Conservation (phyloP, 306 rosid genomes). For the Inga oerstediana region DNA sequence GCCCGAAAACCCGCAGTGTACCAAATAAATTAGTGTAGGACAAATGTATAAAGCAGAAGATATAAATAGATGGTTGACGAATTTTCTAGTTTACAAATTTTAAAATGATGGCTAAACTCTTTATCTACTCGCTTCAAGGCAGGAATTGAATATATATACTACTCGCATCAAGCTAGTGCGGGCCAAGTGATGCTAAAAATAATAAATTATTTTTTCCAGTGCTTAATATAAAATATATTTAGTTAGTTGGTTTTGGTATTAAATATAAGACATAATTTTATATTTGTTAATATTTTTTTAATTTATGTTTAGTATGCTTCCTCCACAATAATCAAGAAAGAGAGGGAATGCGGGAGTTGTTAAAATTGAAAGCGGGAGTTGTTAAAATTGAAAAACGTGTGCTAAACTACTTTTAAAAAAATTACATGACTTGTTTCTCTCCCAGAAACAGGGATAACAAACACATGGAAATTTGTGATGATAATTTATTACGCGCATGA, state of each 20-base stretch:
- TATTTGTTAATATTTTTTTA: too few relatives aligned
- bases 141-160: neutral
- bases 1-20: neutral
- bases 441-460: neutral
- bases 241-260: too few relatives aligned
- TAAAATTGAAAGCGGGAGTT: neutral
- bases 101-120: neutral
- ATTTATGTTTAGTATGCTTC: too few relatives aligned
- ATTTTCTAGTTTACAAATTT: neutral
- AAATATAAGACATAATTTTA: too few relatives aligned
- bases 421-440: neutral
- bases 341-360: too few relatives aligned
- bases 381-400: neutral
- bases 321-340: too few relatives aligned
- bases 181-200: neutral
- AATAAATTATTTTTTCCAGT: neutral
- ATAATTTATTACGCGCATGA: neutral
- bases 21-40: neutral
- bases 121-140: neutral
- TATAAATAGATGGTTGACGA: neutral
- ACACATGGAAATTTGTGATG: neutral
- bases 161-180: neutral
- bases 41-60: neutral
- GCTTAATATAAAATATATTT: too few relatives aligned
- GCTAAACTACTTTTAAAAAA: neutral